These are phyloP conservation scores for Nicotiana otophora DNA, from an alignment of 257 asterid species.

Conservation along the genomic window DNA sequence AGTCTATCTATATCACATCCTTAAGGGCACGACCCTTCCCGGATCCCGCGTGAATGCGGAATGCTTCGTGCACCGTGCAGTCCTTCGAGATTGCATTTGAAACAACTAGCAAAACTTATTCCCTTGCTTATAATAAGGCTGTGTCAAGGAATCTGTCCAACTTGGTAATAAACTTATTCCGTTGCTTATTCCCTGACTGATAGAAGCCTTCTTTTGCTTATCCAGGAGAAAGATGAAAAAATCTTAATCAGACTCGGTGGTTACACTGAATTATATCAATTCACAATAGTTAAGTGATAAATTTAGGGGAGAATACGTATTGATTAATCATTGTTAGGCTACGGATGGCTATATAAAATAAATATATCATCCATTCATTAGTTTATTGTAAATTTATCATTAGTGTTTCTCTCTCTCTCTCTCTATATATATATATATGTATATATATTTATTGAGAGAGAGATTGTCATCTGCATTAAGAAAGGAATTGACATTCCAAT, in stretches of 20 bases:
- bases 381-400: background rate
- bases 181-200: background rate
- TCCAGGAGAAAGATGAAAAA: background rate
- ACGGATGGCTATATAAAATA: too few relatives aligned
- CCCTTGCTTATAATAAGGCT: background rate
- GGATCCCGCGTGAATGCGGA: rapidly evolving
- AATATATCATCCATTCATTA: background rate
- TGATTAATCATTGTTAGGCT: background rate
- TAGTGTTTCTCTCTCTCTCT: too few relatives aligned
- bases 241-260: too few relatives aligned
- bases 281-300: background rate
- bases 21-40: too few relatives aligned
- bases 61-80: too few relatives aligned
- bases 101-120: background rate
- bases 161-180: background rate
- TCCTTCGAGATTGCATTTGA: background rate
- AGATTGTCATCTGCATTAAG: background rate
- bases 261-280: background rate
- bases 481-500: background rate
- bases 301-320: background rate
- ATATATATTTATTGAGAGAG: background rate
- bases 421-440: too few relatives aligned
- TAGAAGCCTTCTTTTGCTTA: background rate
- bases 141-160: background rate
- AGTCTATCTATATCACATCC: too few relatives aligned